Evolutionary conservation across 2,329 filamentous ascomycete genomes (phyloP), one percentile per base, ranked within the genome.

Genomic region (Stenocarpella maydis): DNA sequence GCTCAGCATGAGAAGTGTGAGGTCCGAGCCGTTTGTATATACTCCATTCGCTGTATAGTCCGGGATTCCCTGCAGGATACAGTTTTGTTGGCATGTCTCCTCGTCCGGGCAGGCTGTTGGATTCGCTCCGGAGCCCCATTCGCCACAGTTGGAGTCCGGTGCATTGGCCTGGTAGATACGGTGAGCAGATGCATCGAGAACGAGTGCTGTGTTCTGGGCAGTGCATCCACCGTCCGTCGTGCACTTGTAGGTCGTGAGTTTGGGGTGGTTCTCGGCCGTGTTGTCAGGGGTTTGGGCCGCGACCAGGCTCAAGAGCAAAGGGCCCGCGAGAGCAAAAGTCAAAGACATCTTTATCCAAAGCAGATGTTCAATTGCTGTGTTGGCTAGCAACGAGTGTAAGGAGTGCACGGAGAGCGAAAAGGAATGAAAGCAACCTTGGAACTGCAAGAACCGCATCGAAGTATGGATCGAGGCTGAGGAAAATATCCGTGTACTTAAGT

Each of bases 21-120:
- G 74, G 26, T 71, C 71, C 4, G 45, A 69, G 1, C 78, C 80
- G 6, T 77, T 73, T 2, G 80, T 80, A 31, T 64, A 75, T 54
- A 82, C 74, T 6, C 80, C 80, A 37, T 75, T 69, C 10, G 66
- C 65, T 17, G 77, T 73, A 75, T 88, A 88, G 76, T 87, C 79
- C 15, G 75, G 74, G 54, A 86, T 81, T 26, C 83, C 85, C 45
- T 87, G 82, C 49, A 88, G 81, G 68, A 86, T 79, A 74, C 87
- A 89, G 76, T 88, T 88, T 73, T 82, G 74, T 4, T 85, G 83
- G 71, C 87, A 89, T 0, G 82, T 81, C 68, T 79, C 80, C 69
- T 81, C 80, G 71, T 85, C 82, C 0, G 86, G 84, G 73, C 86
- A 88, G 0, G 81, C 82, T 1, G 80, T 82, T 15, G 74, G 68